Evolutionary conservation across 2,329 filamentous ascomycete genomes (phyloP).

Genomic region (Beauveria sp.): DNA sequence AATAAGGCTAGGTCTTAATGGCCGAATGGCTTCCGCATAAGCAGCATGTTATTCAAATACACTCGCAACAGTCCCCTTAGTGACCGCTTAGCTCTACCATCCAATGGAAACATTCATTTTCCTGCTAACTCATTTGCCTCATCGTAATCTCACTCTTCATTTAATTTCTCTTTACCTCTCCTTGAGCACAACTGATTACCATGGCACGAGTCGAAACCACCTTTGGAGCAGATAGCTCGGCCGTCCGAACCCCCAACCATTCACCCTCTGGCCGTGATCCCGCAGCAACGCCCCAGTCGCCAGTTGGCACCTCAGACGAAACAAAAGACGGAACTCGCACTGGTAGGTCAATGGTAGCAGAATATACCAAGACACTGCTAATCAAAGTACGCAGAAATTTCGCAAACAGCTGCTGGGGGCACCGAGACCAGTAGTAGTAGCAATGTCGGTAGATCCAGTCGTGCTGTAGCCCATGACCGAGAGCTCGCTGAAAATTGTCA

Average conservation of each 20-base stretch:
- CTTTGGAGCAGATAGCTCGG: no score
- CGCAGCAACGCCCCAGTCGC: not conserved
- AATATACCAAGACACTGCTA: not conserved
- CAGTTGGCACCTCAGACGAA: not conserved
- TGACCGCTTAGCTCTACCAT: no score
- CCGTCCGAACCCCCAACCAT: not conserved
- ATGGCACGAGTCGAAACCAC: not conserved
- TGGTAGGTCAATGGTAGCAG: not conserved
- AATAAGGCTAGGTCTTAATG: no score
- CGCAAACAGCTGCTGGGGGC: not conserved
- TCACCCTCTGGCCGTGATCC: not conserved
- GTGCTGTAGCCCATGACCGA: not conserved
- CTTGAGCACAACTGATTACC: not conserved
- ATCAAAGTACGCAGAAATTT: not conserved
- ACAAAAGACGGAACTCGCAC: not conserved
- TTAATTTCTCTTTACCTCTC: not conserved
- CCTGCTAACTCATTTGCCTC: no score
- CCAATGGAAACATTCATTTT: no score
- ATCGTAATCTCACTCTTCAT: not conserved
- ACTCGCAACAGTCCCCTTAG: no score
- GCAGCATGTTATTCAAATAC: no score
- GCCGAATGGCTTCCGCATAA: no score
- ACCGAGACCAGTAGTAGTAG: not conserved
- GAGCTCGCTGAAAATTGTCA: not conserved
- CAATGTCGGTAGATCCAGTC: not conserved